Evolutionary conservation across 2,329 filamentous ascomycete genomes (phyloP).

Genomic region (Aaosphaeria pasadenensis): DNA sequence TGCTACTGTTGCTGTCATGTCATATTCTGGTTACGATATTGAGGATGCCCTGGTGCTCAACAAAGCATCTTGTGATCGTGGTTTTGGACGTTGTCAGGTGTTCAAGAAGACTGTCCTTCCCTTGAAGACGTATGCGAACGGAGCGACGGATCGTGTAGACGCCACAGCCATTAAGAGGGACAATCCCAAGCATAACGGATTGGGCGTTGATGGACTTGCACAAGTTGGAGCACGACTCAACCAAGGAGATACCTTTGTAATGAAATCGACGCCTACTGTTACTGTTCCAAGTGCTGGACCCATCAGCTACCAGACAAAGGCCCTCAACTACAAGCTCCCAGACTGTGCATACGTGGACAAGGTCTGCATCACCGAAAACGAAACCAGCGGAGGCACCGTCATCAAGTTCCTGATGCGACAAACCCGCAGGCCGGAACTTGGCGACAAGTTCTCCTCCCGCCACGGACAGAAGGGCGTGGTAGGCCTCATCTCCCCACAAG

Average conservation of each 20-base stretch:
- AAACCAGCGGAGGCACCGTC: constrained; percentile 72
- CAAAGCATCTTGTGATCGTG: constrained; percentile 91
- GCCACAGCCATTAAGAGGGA: constrained; percentile 43
- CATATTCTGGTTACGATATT: constrained; percentile 98
- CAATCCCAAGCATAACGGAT: constrained; percentile 59
- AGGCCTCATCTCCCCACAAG: constrained; percentile 93
- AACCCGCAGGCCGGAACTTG: constrained; percentile 88
- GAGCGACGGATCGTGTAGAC: constrained; percentile 58
- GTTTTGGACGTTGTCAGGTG: constrained; percentile 96
- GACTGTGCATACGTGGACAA: constrained; percentile 93
- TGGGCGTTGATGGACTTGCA: constrained; percentile 85
- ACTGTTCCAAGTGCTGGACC: constrained; percentile 66
- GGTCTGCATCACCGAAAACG: constrained; percentile 87
- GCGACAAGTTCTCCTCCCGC: constrained; percentile 97
- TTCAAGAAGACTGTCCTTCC: constrained; percentile 90
- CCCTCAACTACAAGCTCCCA: constrained; percentile 75
- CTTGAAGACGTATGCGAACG: constrained; percentile 85
- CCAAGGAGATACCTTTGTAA: constrained; percentile 80
- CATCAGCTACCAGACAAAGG: constrained; percentile 63
- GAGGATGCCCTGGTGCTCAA: constrained; percentile 97
- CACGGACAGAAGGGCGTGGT: constrained; percentile 98
- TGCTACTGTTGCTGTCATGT: constrained; percentile 98
- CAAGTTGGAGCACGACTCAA: constrained; percentile 79
- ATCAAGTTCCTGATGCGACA: constrained; percentile 97
- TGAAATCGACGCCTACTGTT: constrained; percentile 83